phyloP scores from a whole-genome alignment of 179 eudicot species.

The Amaranthus tricolor region DNA sequence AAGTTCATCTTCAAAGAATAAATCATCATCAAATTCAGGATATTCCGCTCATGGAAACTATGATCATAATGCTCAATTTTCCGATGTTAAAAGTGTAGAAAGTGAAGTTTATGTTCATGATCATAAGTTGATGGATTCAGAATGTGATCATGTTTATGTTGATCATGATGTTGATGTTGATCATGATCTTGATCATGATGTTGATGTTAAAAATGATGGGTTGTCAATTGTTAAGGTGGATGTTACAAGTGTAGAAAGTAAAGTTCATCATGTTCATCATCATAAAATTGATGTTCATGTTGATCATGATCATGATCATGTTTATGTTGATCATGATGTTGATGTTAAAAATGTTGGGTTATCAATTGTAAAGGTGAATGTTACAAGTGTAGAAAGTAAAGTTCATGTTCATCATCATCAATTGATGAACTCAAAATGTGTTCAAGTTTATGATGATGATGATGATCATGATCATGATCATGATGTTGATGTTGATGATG shows the following conservation, averaged over 20 bases:
- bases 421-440: neutral
- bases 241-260: too few species aligned
- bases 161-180: neutral
- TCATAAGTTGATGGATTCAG: too few species aligned
- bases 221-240: too few species aligned
- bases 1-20: conserved; percentile 5
- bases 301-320: neutral
- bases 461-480: neutral
- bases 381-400: too few species aligned
- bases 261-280: too few species aligned
- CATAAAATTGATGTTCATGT: neutral
- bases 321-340: neutral
- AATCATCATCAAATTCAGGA: neutral
- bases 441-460: too few species aligned
- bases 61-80: neutral
- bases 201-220: neutral
- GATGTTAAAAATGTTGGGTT: neutral
- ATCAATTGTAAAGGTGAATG: too few species aligned
- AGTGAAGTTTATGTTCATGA: too few species aligned
- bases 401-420: neutral
- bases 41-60: neutral
- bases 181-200: neutral
- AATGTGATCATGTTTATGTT: neutral
- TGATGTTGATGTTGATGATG: neutral
- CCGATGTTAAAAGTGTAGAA: too few species aligned